A percentile compares a stretch with the other conserved stretches of the same genome.
These are phyloP conservation scores for Tubosaeta brunneosetosa DNA, from an alignment of 768 basidiomycete genomes.

Conservation along the genomic window DNA sequence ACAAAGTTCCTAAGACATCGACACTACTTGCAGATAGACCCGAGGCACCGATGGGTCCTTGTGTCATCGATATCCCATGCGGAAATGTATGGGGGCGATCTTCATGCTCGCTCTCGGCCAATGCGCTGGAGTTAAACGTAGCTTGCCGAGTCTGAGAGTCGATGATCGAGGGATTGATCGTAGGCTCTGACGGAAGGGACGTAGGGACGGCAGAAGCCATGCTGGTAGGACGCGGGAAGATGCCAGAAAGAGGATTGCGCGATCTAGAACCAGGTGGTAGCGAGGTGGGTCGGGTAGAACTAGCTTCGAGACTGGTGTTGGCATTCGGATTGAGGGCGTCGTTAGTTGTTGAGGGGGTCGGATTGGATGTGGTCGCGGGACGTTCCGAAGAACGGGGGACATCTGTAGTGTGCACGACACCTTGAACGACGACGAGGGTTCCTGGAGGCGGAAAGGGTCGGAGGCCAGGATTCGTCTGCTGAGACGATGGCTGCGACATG, in stretches of 20 bases:
- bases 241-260: conserved; percentile 32
- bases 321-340: conserved; percentile 4
- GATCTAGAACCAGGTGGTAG: conserved; percentile 28
- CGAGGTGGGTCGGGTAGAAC: conserved; percentile 16
- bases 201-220: conserved; percentile 24
- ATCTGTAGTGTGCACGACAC: conserved; percentile 76
- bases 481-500: conserved; percentile 21
- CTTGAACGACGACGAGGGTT: conserved; percentile 78
- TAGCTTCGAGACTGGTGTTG: conserved; percentile 4
- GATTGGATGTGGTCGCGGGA: conserved; percentile 11
- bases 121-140: background rate
- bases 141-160: conserved; percentile 6
- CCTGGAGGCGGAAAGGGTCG: conserved; percentile 68
- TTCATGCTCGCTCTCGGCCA: conserved; percentile 10
- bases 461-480: conserved; percentile 15
- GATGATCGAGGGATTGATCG: background rate
- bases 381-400: conserved; percentile 38
- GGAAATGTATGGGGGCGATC: conserved; percentile 11
- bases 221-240: conserved; percentile 37
- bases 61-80: conserved; percentile 24
- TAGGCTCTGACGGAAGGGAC: conserved; percentile 6
- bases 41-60: conserved; percentile 28
- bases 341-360: conserved; percentile 4
- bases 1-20: conserved; percentile 75
- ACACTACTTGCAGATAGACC: conserved; percentile 68